Evolutionary conservation across 2,329 filamentous ascomycete genomes (phyloP).

Genomic region (Trichoderma sp.): DNA sequence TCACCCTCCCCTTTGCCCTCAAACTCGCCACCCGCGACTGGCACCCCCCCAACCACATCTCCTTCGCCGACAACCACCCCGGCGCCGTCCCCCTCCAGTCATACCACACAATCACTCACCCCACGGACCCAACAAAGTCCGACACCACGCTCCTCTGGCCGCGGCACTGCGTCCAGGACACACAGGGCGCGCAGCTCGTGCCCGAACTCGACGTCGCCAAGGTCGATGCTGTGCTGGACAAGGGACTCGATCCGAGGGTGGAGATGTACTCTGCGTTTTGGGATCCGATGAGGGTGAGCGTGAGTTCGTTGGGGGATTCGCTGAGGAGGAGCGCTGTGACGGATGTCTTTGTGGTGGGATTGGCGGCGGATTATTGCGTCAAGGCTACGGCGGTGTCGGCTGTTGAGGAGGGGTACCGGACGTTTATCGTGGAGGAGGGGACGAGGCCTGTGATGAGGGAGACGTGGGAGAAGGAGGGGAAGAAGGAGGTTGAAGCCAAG

Average conservation of each 20-base stretch:
- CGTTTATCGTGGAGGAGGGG: constrained; percentile 76
- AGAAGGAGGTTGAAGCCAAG: background rate
- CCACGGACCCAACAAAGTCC: constrained; percentile 61
- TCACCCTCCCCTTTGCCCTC: constrained; percentile 69
- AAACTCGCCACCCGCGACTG: constrained; percentile 91
- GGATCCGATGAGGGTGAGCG: constrained; percentile 70
- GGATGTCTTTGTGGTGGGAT: constrained; percentile 80
- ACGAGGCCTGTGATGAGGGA: constrained; percentile 70
- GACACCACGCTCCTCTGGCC: constrained; percentile 82
- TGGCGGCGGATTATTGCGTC: constrained; percentile 91
- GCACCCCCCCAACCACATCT: constrained; percentile 81
- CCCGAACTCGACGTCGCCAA: constrained; percentile 65
- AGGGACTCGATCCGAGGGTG: constrained; percentile 71
- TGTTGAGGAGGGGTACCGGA: constrained; percentile 71
- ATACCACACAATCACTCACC: constrained; percentile 65
- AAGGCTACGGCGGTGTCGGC: constrained; percentile 80
- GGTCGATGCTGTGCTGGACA: constrained; percentile 71
- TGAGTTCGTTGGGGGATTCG: constrained; percentile 62
- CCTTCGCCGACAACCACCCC: constrained; percentile 81
- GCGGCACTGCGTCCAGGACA: constrained; percentile 79
- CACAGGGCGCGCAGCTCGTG: constrained; percentile 71
- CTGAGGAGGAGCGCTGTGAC: constrained; percentile 64
- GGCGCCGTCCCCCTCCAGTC: constrained; percentile 69
- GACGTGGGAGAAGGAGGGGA: constrained; percentile 60
- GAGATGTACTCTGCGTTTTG: constrained; percentile 97